phyloP scores from a whole-genome alignment of 768 basidiomycete genomes.

The Rubroboletus satanas region DNA sequence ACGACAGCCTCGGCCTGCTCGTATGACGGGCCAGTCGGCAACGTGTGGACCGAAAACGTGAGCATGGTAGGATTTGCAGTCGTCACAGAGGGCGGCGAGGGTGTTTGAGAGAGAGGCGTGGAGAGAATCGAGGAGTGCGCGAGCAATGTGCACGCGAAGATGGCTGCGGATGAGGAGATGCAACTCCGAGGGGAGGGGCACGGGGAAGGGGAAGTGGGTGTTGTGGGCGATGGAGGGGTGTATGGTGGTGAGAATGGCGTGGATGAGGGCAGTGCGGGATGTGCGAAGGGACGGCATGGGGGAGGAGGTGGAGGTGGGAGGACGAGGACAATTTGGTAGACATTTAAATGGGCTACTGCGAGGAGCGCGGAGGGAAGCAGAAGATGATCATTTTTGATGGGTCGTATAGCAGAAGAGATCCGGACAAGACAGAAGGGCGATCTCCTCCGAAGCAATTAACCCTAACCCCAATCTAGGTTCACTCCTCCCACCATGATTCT shows the following conservation, averaged over 20 bases:
- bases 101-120: conserved; percentile 34
- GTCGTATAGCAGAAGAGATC: too few relatives aligned
- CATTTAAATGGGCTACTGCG: conserved; percentile 19
- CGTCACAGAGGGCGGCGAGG: conserved; percentile 39
- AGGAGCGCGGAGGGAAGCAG: conserved; percentile 23
- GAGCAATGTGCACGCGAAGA: conserved; percentile 42
- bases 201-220: conserved; percentile 18
- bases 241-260: conserved; percentile 48
- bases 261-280: conserved; percentile 45
- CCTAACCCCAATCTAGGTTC: conserved; percentile 36
- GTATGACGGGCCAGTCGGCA: conserved; percentile 52
- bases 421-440: conserved; percentile 21
- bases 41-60: conserved; percentile 52
- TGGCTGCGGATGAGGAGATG: conserved; percentile 48
- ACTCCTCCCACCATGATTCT: conserved; percentile 27
- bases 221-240: conserved; percentile 42
- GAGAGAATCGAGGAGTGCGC: conserved; percentile 41
- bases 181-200: conserved; percentile 47
- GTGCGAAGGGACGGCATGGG: conserved; percentile 30
- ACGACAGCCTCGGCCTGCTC: conserved; percentile 42
- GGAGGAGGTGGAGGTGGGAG: neutral
- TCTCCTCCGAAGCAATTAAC: conserved; percentile 20
- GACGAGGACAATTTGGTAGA: neutral
- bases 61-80: conserved; percentile 49
- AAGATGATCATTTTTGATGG: conserved; percentile 10